Base-by-base conservation (phyloP, 129 eudicot species). In the Deinandra increscens region DNA sequence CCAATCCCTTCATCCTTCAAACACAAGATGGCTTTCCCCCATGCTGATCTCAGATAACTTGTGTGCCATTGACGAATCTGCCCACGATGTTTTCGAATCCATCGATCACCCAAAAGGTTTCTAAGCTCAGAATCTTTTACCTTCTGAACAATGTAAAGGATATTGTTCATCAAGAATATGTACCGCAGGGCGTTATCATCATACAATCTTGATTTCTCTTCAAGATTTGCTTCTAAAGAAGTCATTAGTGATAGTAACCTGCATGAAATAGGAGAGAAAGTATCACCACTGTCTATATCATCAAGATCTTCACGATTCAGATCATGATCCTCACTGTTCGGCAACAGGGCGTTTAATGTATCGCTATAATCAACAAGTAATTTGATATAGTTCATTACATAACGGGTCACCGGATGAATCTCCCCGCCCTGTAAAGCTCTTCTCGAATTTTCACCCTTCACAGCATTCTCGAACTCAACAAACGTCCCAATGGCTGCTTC, bases 1-100 rank as follows among this genome's bases (percentile, higher is more conserved):
- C 91, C 85, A 67, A 86, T 79, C n/a, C 98, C 96, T 68, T 88
- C 95, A 75, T 92, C 98, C 79, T 87, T 92, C 86, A 92, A 81
- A 76, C 87, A 92, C 74, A 86, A 64, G 66, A 92, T 75, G 1
- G 78, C 90, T 73, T 83, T 92, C 70, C 85, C 91, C 98, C 98
- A 92, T 66, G 98, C 87, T 15, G 96, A 79, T 76, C 98, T 89
- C 12, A 92, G 96, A 72, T 92, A 92, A 51, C 89, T 84, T 13
- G 98, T 92, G 63, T 91, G 91, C 51, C 85, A 79, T 75, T 92
- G 96, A 38, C 96, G 81, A 58, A 92, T 80, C 78, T 82, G 81
- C 18, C 98, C 98, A 9, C 90, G 86, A 18, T 86, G 94, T 60
- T 81, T 92, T 4, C 86, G 79, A 42, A 92, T 80, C 98, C 98